Evolutionary conservation across 2,329 filamentous ascomycete genomes (phyloP).

Genomic region (Aspergillus uvarum): DNA sequence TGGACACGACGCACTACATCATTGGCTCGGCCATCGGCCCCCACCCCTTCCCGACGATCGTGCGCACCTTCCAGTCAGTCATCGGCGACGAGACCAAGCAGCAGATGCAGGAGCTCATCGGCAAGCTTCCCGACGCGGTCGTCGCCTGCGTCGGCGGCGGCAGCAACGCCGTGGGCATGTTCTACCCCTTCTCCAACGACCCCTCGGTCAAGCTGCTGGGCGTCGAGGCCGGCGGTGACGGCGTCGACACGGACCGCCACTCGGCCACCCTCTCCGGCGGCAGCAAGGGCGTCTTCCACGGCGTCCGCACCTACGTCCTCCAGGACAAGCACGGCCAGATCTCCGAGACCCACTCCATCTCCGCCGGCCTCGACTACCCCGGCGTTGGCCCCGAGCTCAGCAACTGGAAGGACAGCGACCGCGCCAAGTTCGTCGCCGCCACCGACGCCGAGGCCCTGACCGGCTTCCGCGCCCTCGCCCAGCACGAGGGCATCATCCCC

Average conservation of each 20-base stretch:
- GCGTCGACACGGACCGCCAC: constrained; percentile 80
- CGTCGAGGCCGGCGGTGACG: constrained; percentile 93
- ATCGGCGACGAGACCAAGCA: constrained; percentile 93
- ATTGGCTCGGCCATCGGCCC: constrained; percentile 97
- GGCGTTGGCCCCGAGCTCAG: constrained; percentile 92
- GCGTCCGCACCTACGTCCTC: constrained; percentile 91
- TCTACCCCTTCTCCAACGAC: constrained; percentile 91
- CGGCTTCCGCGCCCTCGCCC: constrained; percentile 79
- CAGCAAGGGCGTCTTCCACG: constrained; percentile 89
- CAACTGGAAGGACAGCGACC: constrained; percentile 84
- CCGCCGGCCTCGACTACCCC: constrained; percentile 93
- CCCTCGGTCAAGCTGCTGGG: constrained; percentile 82
- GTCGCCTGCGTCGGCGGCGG: constrained; percentile 96
- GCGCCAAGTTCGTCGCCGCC: constrained; percentile 85
- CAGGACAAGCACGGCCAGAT: constrained; percentile 94
- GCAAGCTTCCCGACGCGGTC: constrained; percentile 91
- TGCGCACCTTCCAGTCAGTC: constrained; percentile 94
- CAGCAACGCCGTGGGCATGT: constrained; percentile 95
- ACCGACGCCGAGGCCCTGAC: constrained; percentile 88
- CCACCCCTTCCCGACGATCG: constrained; percentile 96
- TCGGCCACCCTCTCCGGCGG: constrained; percentile 85
- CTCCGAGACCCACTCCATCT: constrained; percentile 91
- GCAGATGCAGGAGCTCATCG: constrained; percentile 80
- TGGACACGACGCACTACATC: constrained; percentile 95
- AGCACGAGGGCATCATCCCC: constrained; percentile 95